Evolutionary conservation across 2,329 filamentous ascomycete species (phyloP), one percentile per base, ranked within the genome.

Genomic region (Kalaharituber pfeilii): DNA sequence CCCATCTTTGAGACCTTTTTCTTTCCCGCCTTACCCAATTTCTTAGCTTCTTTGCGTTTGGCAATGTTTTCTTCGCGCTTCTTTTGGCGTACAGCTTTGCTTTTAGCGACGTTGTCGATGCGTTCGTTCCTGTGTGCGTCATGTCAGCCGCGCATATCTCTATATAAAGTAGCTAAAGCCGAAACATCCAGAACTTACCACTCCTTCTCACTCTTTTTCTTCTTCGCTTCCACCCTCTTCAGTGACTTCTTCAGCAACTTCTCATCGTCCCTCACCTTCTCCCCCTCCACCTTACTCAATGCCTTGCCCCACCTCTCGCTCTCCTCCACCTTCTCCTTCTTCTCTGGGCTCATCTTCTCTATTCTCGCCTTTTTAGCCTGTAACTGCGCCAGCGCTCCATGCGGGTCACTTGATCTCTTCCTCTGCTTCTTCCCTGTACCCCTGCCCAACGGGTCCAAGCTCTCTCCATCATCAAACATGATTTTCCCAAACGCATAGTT

Each of bases 281-380:
- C 88, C 50, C 91, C 91, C 67, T 94, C 85, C 1, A 83, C 86
- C 24, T 84, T 80, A 69, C 86, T 86, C 69, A 89, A 83, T 2
- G 91, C 91, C 49, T 84, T 89, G 56, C 95, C 74, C 91, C 91
- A 98, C 55, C 81, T 73, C 64, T 98, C 89, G 73, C 96, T 96
- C 69, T 95, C 86, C 57, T 87, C 80, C 45, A 96, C 82, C 56
- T 94, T 85, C 58, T 81, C 81, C 54, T 84, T 82, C 71, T 94
- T 94, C 61, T 79, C 77, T 1, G 82, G 78, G 63, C 89, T 84
- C 65, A 94, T 77, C 26, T 73, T 76, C 45, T 80, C 76, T 27
- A 96, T 71, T 26, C 87, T 82, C 63, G 82, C 80, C 70, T 88
- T 83, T 69, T 94, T 89, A 65, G 86, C 84, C 69, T 95, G 82